Evolutionary conservation across 2,329 filamentous ascomycete species (phyloP), one percentile per base, ranked within the genome.

Genomic region (Colletotrichum trifolii): DNA sequence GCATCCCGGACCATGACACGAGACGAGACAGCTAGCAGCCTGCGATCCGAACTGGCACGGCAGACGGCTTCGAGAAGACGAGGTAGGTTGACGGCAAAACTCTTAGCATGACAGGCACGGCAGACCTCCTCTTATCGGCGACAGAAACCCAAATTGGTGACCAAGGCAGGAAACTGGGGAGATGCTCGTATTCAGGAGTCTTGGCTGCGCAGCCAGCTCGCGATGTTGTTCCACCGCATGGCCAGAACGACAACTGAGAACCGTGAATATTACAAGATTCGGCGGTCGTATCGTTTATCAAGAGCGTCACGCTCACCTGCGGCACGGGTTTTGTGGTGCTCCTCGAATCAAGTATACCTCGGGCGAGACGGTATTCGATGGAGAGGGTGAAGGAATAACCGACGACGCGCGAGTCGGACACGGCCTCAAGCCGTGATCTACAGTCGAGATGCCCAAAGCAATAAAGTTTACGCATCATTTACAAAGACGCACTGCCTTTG

Each of bases 401-500:
- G 25, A 25, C 25, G 25, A 25, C 25, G 25, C 25, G 43, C 13
- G 13, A 17, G 43, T 10, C 43, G 43, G 15, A 8, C 43, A 17
- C 8, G 15, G 8, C n/a, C 13, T 10, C 43, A 5, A 46, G 6
- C n/a, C 38, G 33, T 39, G 34, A 38, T n/a, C 38, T 57, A 38
- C n/a, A 34, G 47, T 15, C 13, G 40, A 33, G 33, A 40, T 11
- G 12, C 33, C 13, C 12, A 35, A 4, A 15, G 1, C 3, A 39
- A 35, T n/a, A n/a, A 15, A 11, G 39, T 36, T 52, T 39, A 45
- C 6, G 9, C 5, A 36, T 33, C 34, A 17, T 12, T 42, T 11
- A 35, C 25, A 17, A 54, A 8, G 13, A n/a, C 13, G 34, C 35
- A 2, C 10, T 12, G 48, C 35, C 55, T 64, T 64, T 54, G 38